These are phyloP conservation scores for Esteya vermicola DNA, from an alignment of 2,329 filamentous ascomycete genomes.

Conservation along the genomic window DNA sequence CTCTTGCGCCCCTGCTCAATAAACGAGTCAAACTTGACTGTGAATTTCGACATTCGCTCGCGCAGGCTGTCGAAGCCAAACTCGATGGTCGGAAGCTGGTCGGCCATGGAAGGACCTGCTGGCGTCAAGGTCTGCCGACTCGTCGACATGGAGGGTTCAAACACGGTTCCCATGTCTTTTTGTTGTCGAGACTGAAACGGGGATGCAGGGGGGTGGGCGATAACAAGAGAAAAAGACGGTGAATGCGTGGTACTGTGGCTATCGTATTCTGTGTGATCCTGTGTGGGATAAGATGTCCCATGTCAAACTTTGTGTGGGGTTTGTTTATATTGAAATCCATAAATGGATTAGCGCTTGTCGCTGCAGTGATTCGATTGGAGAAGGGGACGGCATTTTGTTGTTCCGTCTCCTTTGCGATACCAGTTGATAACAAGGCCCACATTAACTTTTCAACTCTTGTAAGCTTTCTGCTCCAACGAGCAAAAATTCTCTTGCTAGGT, in stretches of 20 bases:
- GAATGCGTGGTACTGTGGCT: too few species aligned
- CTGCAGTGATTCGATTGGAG: constrained; percentile 5
- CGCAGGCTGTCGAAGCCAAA: constrained; percentile 94
- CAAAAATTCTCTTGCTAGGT: too few species aligned
- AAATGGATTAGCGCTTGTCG: constrained; percentile 6
- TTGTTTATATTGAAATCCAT: constrained; percentile 7
- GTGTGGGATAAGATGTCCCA: too few species aligned
- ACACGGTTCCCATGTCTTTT: constrained; percentile 47
- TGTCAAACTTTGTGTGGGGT: not conserved
- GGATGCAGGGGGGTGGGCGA: too few species aligned
- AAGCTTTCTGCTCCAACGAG: not conserved
- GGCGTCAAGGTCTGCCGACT: constrained; percentile 46
- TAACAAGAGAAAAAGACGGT: too few species aligned
- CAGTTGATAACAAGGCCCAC: not conserved
- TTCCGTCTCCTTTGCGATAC: not conserved
- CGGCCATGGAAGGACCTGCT: constrained; percentile 47
- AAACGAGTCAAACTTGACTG: constrained; percentile 77
- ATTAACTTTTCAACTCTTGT: not conserved
- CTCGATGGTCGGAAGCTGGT: constrained; percentile 74
- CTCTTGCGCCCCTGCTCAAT: constrained; percentile 84
- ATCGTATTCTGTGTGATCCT: not conserved
- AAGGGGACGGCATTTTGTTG: constrained; percentile 1
- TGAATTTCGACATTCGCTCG: constrained; percentile 90
- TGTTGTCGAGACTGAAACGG: constrained; percentile 5
- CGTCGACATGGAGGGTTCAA: constrained; percentile 56